Conservation (phyloP, 2,329 filamentous ascomycete species). For the Blumeria graminis region DNA sequence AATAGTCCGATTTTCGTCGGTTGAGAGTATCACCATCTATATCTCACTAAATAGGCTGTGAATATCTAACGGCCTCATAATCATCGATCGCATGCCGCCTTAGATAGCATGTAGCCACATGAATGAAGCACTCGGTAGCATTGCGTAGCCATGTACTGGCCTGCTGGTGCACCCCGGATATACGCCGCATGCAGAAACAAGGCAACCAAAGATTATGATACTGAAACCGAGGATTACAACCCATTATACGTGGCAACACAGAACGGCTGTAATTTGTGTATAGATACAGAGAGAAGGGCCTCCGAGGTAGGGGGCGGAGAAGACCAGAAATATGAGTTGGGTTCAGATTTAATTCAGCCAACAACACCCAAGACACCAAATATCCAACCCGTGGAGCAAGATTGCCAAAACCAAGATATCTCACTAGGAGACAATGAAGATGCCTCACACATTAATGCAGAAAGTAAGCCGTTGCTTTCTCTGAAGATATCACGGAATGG, state of each 20-base stretch:
- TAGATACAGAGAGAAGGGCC: conserved; percentile 6
- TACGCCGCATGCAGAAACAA: conserved; percentile 53
- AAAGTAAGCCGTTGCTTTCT: conserved; percentile 43
- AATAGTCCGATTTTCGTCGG: too few relatives aligned
- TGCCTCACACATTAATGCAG: conserved; percentile 5
- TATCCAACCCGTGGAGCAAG: conserved; percentile 33
- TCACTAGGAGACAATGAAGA: conserved; percentile 5
- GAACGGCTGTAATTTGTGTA: conserved; percentile 13
- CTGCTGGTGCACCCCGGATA: conserved; percentile 60
- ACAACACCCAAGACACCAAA: conserved; percentile 30
- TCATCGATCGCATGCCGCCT: too few relatives aligned
- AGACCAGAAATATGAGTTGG: too few relatives aligned
- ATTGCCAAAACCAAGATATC: conserved; percentile 16
- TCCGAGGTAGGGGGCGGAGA: too few relatives aligned
- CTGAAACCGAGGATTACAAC: conserved; percentile 37
- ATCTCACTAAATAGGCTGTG: too few relatives aligned
- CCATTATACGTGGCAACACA: conserved; percentile 15
- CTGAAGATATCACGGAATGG: conserved; percentile 57
- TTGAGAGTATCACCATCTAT: too few relatives aligned
- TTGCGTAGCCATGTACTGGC: conserved; percentile 58
- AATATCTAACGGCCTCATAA: too few relatives aligned
- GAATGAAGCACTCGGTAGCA: conserved; percentile 14
- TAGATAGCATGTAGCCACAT: conserved; percentile 13
- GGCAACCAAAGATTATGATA: conserved; percentile 23
- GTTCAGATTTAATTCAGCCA: conserved; percentile 15